Evolutionary conservation across 768 basidiomycete species (phyloP).

Genomic region (Gloeostereum incarnatum): DNA sequence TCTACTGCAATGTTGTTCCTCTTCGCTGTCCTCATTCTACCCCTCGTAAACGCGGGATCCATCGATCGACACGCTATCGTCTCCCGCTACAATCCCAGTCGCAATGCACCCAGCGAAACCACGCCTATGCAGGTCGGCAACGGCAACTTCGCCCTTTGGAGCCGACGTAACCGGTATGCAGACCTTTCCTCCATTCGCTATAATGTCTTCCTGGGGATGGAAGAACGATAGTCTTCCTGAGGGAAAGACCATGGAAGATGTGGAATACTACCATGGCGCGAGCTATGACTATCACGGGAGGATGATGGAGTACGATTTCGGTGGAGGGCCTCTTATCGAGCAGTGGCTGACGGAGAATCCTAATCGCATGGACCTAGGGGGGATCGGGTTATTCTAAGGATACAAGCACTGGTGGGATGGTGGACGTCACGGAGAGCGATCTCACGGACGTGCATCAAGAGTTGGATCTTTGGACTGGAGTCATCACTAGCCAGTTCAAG

Average conservation of each 20-base stretch:
- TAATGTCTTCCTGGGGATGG: constrained; percentile 52
- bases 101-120: constrained; percentile 31
- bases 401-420: constrained; percentile 10
- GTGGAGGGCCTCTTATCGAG: constrained; percentile 29
- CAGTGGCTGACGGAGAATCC: constrained; percentile 52
- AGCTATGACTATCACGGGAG: constrained; percentile 42
- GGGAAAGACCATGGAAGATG: constrained; percentile 28
- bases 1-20: too few species aligned
- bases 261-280: constrained; percentile 35
- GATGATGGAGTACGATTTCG: constrained; percentile 41
- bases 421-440: constrained; percentile 27
- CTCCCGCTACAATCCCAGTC: constrained; percentile 37
- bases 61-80: constrained; percentile 39
- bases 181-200: constrained; percentile 45
- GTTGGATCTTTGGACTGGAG: constrained; percentile 48
- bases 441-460: constrained; percentile 25
- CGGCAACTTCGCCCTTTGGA: constrained; percentile 57
- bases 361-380: constrained; percentile 45
- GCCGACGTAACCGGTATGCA: constrained; percentile 50
- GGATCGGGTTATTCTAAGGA: constrained; percentile 35
- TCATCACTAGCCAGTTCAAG: constrained; percentile 32
- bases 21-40: not conserved
- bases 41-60: not conserved
- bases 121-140: constrained; percentile 56
- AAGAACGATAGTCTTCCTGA: constrained; percentile 47